Evolutionary conservation across 2,329 filamentous ascomycete genomes (phyloP).

Genomic region (Trichoderma sp.): DNA sequence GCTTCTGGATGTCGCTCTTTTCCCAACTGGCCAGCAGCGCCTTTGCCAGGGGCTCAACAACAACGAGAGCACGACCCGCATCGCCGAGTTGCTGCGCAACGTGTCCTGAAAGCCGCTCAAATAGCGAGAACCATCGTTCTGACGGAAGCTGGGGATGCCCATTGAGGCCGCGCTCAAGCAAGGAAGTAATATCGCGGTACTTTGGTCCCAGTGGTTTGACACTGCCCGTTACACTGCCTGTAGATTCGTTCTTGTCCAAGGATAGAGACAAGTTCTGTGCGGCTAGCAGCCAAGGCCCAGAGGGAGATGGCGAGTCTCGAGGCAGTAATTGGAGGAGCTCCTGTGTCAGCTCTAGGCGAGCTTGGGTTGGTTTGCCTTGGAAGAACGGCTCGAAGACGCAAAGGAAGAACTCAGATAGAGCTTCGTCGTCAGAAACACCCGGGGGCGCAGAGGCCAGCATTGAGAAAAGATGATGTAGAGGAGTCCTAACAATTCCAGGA

Average conservation of each 20-base stretch:
- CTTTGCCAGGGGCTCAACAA: conserved; percentile 72
- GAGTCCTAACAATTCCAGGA: conserved; percentile 55
- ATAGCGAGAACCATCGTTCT: conserved; percentile 56
- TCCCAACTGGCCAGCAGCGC: conserved; percentile 46
- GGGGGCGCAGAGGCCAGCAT: conserved; percentile 58
- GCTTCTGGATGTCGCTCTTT: conserved; percentile 27
- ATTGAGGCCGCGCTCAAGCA: conserved; percentile 65
- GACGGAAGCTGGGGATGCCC: conserved; percentile 52
- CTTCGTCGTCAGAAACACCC: conserved; percentile 51
- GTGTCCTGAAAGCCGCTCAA: conserved; percentile 58
- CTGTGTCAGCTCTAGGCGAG: conserved; percentile 50
- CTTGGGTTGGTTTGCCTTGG: conserved; percentile 49
- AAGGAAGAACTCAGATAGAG: conserved; percentile 50
- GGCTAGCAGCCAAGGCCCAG: conserved; percentile 55
- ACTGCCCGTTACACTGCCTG: conserved; percentile 33
- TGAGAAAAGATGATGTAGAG: conserved; percentile 67
- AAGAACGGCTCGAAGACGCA: conserved; percentile 63
- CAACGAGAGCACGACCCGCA: conserved; percentile 63
- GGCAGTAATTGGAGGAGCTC: conserved; percentile 57
- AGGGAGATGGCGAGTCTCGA: conserved; percentile 48
- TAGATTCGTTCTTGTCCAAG: conserved; percentile 39
- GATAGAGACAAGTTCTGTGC: conserved; percentile 50
- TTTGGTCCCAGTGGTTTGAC: conserved; percentile 62
- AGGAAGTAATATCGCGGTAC: conserved; percentile 68
- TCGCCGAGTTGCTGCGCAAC: conserved; percentile 67